These are phyloP conservation scores for Plenodomus lindquistii DNA, from an alignment of 2,329 filamentous ascomycete genomes.

Conservation along the genomic window DNA sequence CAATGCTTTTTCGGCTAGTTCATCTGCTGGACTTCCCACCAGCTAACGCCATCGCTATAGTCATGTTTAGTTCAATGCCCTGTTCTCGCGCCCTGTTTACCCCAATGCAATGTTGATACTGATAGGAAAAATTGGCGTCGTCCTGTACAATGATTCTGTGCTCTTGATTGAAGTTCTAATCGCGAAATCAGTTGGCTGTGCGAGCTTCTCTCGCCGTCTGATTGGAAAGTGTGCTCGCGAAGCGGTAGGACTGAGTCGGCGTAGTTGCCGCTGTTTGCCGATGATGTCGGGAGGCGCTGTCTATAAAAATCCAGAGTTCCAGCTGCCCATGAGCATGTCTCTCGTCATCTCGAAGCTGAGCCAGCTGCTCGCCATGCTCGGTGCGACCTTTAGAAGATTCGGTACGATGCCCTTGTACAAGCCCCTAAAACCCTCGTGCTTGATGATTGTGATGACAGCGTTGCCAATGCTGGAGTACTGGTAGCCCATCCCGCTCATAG, in stretches of 20 bases:
- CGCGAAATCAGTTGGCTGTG: neutral
- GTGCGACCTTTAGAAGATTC: constrained; percentile 94
- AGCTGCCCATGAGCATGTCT: constrained; percentile 71
- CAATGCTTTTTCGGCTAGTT: neutral
- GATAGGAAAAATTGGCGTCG: constrained; percentile 7
- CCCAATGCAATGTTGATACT: constrained; percentile 21
- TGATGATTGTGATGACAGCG: constrained; percentile 78
- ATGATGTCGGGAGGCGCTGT: neutral
- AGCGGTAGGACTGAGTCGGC: neutral
- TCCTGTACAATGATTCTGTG: constrained; percentile 9
- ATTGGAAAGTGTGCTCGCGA: constrained; percentile 6
- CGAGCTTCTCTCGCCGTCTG: constrained; percentile 1
- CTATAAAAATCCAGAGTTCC: constrained; percentile 37
- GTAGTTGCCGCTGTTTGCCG: neutral
- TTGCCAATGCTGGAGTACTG: constrained; percentile 87
- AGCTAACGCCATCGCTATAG: constrained; percentile 18
- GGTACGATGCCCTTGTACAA: constrained; percentile 96
- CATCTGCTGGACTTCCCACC: neutral
- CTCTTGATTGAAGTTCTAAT: neutral
- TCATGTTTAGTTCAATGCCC: constrained; percentile 1
- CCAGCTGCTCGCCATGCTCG: constrained; percentile 98
- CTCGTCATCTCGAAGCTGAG: constrained; percentile 93
- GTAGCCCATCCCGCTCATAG: constrained; percentile 98
- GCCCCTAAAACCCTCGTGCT: constrained; percentile 80
- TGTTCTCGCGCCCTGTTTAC: constrained; percentile 9